Evolutionary conservation across 2,329 filamentous ascomycete genomes (phyloP), one percentile per base, ranked within the genome.

Genomic region (Teratosphaeria destructans): DNA sequence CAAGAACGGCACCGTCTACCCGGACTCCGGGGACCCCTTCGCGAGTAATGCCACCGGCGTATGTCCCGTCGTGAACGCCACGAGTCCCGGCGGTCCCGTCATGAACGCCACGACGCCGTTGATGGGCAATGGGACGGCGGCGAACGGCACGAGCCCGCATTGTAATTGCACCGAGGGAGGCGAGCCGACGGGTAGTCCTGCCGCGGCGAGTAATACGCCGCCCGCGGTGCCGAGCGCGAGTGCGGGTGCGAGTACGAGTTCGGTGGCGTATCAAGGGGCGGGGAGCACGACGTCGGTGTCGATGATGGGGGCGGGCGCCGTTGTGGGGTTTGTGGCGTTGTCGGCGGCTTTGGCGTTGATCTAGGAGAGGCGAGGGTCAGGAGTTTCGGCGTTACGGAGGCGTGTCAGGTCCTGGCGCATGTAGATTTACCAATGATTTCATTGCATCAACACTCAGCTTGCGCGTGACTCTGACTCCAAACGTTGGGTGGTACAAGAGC

Each of bases 1-100:
- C 19, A 60, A 60, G 53, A 52, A 55, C 35, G 59, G 59, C 16
- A 58, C 52, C 19, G 59, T 60, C 4, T 58, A 60, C 52, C 43
- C 54, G 7, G 56, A 19, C 16, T 52, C 35, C 4, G 59, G 59
- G 10, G 19, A 27, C 4, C 37, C 43, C 5, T 60, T 60, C 43
- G n/a, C 43, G 43, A 49, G n/a, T 19, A 23, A 19, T 23, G 43
- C 43, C 5, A 49, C 43, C 3, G 43, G 43, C 16, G 19, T 49
- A 2, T 49, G 43, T 19, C 43, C 43, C 3, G 19, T 49, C 43
- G 19, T 49, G 43, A 49, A 49, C 43, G 8, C 5, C 16, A 49
- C 43, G 1, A 49, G 5, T 3, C n/a, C n/a, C 43, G 19, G n/a
- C 19, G 37, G 37, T 5, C 37, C 37, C 1, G 16, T 39, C 5